These are phyloP conservation scores for Pleurotus pulmonarius DNA, from an alignment of 768 basidiomycete genomes.

Conservation along the genomic window DNA sequence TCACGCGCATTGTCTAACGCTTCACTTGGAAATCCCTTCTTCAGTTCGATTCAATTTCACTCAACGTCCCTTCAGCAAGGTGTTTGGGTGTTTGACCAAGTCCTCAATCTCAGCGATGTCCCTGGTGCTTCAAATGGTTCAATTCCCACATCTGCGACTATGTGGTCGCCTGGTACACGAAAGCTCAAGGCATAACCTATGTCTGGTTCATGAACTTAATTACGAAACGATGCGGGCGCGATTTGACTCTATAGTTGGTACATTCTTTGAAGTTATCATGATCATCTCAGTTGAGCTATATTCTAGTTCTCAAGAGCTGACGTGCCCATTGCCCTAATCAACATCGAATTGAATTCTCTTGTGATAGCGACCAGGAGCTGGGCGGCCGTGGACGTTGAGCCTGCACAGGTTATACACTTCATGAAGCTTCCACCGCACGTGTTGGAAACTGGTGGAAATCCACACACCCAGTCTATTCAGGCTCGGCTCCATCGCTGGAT, in stretches of 20 bases:
- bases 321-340: background rate
- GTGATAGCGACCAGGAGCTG: background rate
- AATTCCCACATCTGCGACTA: background rate
- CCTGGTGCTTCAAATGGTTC: background rate
- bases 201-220: background rate
- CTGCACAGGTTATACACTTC: background rate
- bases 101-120: background rate
- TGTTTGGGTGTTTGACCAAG: background rate
- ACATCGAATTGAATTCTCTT: background rate
- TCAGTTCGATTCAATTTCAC: background rate
- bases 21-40: too few relatives aligned
- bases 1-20: background rate
- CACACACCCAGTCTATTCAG: background rate
- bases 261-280: background rate
- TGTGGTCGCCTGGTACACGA: background rate
- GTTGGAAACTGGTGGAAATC: background rate
- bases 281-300: background rate
- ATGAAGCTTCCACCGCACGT: background rate
- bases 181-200: background rate
- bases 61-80: background rate
- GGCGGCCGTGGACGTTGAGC: background rate
- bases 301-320: background rate
- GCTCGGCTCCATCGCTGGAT: background rate
- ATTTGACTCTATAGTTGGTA: background rate
- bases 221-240: background rate